Conservation (phyloP, 441 rosid species). For the Raphanus hybrid region DNA sequence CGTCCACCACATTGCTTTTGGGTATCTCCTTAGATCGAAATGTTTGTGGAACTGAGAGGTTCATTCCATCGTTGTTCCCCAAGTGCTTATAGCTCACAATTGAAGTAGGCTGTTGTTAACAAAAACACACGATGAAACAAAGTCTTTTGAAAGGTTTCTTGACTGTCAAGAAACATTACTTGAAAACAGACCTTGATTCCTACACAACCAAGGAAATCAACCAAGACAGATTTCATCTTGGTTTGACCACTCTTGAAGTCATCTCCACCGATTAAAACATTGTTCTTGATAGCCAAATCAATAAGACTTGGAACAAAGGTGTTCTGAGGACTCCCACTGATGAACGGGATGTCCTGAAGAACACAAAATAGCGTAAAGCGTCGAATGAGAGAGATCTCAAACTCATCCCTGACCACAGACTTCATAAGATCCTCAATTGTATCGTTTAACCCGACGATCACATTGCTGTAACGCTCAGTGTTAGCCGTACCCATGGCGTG, state of each 20-base stretch:
- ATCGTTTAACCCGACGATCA: constrained; percentile 76
- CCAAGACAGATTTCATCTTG: constrained; percentile 91
- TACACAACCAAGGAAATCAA: constrained; percentile 91
- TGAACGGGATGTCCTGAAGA: constrained; percentile 79
- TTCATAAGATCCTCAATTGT: constrained; percentile 72
- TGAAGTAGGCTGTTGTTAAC: constrained; percentile 71
- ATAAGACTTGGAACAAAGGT: constrained; percentile 91
- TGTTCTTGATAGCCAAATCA: constrained; percentile 82
- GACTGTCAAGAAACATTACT: not conserved
- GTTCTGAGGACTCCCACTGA: constrained; percentile 95
- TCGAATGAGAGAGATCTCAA: constrained; percentile 82
- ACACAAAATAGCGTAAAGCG: constrained; percentile 76
- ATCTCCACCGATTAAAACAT: constrained; percentile 88
- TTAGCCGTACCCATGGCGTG: constrained; percentile 98
- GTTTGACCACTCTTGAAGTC: constrained; percentile 98
- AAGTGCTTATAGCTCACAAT: constrained; percentile 96
- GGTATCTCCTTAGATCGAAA: constrained; percentile 95
- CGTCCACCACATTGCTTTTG: constrained; percentile 91
- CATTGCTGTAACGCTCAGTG: constrained; percentile 92
- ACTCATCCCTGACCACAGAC: constrained; percentile 71
- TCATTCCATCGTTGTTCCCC: constrained; percentile 94
- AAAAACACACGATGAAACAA: not conserved
- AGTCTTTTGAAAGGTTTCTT: not conserved
- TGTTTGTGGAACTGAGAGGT: constrained; percentile 93
- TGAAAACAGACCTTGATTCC: constrained; percentile 73